These are phyloP conservation scores for Petunia hybrid DNA, from an alignment of 305 asterid genomes.

Conservation along the genomic window DNA sequence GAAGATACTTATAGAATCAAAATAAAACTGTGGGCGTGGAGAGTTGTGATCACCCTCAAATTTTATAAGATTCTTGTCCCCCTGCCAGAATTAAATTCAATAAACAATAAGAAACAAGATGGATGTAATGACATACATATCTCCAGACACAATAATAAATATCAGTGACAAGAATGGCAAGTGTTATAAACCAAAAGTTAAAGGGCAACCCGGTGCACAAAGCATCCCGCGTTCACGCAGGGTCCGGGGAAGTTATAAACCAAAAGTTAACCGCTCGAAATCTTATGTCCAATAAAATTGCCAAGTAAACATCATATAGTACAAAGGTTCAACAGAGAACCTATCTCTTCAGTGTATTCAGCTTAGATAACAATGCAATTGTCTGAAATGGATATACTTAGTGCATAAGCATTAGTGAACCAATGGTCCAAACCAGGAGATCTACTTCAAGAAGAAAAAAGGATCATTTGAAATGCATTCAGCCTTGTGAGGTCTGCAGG, in stretches of 20 bases:
- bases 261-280: not conserved
- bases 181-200: not conserved
- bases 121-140: not conserved
- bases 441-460: not conserved
- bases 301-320: not conserved
- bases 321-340: conserved; percentile 24
- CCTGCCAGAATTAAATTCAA: conserved; percentile 52
- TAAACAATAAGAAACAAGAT: not conserved
- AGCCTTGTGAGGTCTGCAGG: not conserved
- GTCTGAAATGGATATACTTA: not conserved
- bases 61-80: conserved; percentile 92
- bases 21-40: conserved; percentile 92
- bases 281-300: conserved; percentile 19
- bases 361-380: conserved; percentile 15
- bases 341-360: not conserved
- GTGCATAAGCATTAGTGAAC: not conserved
- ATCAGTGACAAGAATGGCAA: conserved; percentile 11
- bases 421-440: not conserved
- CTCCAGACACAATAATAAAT: not conserved
- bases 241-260: not conserved
- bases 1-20: conserved; percentile 89
- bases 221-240: too few species aligned
- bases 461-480: conserved; percentile 19
- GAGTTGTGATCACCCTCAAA: conserved; percentile 98
- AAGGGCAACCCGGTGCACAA: not conserved